Evolutionary conservation across 805 yeast species (phyloP).

Genomic region (Millerozyma miso): DNA sequence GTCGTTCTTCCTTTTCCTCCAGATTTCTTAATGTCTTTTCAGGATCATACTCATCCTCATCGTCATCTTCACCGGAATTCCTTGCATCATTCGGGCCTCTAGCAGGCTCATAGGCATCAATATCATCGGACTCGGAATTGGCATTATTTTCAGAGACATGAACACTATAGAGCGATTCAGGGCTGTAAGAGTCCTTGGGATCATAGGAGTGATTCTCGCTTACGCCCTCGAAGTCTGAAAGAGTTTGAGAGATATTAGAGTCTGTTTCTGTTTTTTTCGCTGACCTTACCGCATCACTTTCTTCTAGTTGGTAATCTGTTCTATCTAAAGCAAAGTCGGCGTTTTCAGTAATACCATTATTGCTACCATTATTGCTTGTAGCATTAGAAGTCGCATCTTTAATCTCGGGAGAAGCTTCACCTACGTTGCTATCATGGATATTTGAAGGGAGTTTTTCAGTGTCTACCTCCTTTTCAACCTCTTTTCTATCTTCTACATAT

Average conservation of each 20-base stretch:
- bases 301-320: not conserved
- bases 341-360: not conserved
- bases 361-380: not conserved
- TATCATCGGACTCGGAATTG: not conserved
- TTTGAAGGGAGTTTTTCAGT: not conserved
- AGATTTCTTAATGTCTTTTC: constrained; percentile 12
- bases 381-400: not conserved
- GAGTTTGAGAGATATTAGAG: not conserved
- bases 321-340: not conserved
- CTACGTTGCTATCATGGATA: not conserved
- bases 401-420: not conserved
- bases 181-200: not conserved
- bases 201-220: not conserved
- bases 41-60: constrained; percentile 29
- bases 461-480: not conserved
- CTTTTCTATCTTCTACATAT: not conserved
- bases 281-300: not conserved
- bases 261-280: not conserved
- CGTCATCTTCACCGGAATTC: constrained; percentile 13
- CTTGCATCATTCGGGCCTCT: not conserved
- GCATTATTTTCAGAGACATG: not conserved
- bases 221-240: not conserved
- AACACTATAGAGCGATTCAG: not conserved
- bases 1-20: not conserved
- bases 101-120: constrained; percentile 10